phyloP scores from a whole-genome alignment of 164 flowering plant species.

The Berberis vulgaris region DNA sequence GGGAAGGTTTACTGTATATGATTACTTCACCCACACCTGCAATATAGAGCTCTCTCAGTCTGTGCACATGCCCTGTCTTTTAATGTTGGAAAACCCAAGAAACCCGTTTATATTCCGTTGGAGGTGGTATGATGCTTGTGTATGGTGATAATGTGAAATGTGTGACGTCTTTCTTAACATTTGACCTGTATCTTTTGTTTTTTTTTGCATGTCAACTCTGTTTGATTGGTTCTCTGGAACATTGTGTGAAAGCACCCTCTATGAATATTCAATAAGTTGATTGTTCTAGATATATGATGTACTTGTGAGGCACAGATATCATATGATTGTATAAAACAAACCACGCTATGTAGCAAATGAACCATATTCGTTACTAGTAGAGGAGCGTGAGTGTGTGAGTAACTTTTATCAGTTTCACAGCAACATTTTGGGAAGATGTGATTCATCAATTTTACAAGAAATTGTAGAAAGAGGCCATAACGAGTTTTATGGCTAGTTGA shows the following conservation, averaged over 20 bases:
- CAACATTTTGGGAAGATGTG: too few relatives aligned
- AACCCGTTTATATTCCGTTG: slow-evolving; percentile 50
- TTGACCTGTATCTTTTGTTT: not conserved
- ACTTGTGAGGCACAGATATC: too few relatives aligned
- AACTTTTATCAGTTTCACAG: too few relatives aligned
- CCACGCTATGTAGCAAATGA: too few relatives aligned
- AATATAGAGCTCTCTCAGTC: slow-evolving; percentile 39
- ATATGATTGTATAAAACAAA: too few relatives aligned
- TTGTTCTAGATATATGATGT: too few relatives aligned
- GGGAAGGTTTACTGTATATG: slow-evolving; percentile 45
- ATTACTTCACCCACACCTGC: slow-evolving; percentile 46
- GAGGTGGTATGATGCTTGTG: slow-evolving; percentile 33
- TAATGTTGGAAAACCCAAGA: slow-evolving; percentile 69
- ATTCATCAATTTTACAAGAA: too few relatives aligned
- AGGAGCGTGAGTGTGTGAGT: too few relatives aligned
- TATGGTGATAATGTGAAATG: not conserved
- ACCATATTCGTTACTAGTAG: too few relatives aligned
- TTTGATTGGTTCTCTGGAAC: slow-evolving; percentile 57
- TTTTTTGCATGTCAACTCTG: slow-evolving; percentile 36
- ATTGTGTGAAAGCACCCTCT: slow-evolving; percentile 61
- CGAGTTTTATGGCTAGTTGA: too few relatives aligned
- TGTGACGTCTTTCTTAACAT: not conserved
- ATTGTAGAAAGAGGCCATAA: too few relatives aligned
- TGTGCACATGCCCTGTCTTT: slow-evolving; percentile 59
- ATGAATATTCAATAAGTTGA: not conserved